Conservation (phyloP, 2,329 filamentous ascomycete genomes). For the Falciphora oryzae region DNA sequence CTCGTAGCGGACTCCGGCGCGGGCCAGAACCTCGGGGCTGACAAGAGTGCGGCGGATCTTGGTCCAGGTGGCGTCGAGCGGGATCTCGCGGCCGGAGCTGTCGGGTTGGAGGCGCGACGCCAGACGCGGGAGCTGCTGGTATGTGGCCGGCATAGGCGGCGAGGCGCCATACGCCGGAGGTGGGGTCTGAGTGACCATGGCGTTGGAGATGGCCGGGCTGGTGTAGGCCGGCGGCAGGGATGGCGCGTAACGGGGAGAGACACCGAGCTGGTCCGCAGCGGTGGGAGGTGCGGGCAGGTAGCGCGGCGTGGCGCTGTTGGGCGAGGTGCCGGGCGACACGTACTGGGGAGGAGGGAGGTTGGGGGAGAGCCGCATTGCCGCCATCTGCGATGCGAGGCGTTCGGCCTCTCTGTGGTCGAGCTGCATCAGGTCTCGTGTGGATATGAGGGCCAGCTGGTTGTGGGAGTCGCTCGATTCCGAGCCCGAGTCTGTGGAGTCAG, state of each 20-base stretch:
- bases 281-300: constrained; percentile 26
- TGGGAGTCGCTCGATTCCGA: constrained; percentile 30
- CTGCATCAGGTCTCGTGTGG: constrained; percentile 47
- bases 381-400: constrained; percentile 33
- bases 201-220: constrained; percentile 10
- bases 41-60: constrained; percentile 49
- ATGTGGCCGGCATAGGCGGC: constrained; percentile 15
- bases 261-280: constrained; percentile 25
- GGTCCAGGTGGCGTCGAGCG: constrained; percentile 53
- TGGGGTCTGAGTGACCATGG: constrained; percentile 14
- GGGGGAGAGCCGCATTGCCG: constrained; percentile 34
- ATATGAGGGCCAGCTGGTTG: constrained; percentile 40
- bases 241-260: constrained; percentile 35
- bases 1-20: constrained; percentile 53
- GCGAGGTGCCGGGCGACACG: constrained; percentile 30
- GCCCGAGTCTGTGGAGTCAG: constrained; percentile 21
- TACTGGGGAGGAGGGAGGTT: constrained; percentile 24
- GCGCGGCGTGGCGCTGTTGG: constrained; percentile 18
- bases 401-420: constrained; percentile 36
- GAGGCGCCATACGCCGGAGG: constrained; percentile 28
- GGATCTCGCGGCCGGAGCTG: constrained; percentile 49
- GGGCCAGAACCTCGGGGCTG: constrained; percentile 51
- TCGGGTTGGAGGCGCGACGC: constrained; percentile 47
- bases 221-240: constrained; percentile 23
- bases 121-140: constrained; percentile 15